Percentiles rank a stretch among this genome's conserved stretches.
These are phyloP conservation scores for Hawksworthiomyces lignivorus DNA, from an alignment of 2,329 filamentous ascomycete species.

Conservation along the genomic window DNA sequence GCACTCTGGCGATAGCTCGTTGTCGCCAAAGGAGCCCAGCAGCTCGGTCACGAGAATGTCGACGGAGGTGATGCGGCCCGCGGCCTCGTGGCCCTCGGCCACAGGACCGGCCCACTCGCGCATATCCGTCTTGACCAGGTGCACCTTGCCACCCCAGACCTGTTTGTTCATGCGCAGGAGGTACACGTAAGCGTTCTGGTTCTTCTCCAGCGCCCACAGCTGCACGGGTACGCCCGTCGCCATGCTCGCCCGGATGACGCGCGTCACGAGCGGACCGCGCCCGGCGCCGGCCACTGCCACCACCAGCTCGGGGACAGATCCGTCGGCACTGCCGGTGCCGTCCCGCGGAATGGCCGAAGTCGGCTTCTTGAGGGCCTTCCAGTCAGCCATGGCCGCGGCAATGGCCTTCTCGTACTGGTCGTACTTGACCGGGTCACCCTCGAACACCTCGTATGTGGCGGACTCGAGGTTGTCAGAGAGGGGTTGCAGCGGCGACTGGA, in stretches of 20 bases:
- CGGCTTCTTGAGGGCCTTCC: conserved; percentile 63
- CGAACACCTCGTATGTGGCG: conserved; percentile 96
- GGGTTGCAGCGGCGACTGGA: conserved; percentile 90
- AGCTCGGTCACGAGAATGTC: conserved; percentile 94
- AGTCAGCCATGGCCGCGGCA: conserved; percentile 71
- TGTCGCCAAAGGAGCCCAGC: conserved; percentile 91
- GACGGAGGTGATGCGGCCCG: conserved; percentile 55
- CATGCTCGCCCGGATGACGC: conserved; percentile 73
- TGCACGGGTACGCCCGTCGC: conserved; percentile 70
- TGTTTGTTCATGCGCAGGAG: conserved; percentile 77
- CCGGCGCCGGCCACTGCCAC: conserved; percentile 91
- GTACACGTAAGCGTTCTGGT: conserved; percentile 93
- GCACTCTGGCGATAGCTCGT: conserved; percentile 90
- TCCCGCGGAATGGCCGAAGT: conserved; percentile 59
- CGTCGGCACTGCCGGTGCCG: conserved; percentile 23
- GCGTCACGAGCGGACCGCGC: conserved; percentile 82
- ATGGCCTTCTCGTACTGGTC: conserved; percentile 88
- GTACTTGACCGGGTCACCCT: conserved; percentile 97
- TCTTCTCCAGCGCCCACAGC: conserved; percentile 94
- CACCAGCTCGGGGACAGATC: conserved; percentile 43
- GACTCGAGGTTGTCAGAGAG: conserved; percentile 95
- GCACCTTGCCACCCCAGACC: conserved; percentile 74
- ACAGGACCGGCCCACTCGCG: conserved; percentile 84
- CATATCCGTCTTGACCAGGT: conserved; percentile 94
- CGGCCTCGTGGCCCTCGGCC: conserved; percentile 32